A percentile compares a stretch with the other conserved stretches of the same genome.
Evolutionary conservation across 1,284 basidiomycete genomes (phyloP).

Genomic region (Sporisorium graminicola): DNA sequence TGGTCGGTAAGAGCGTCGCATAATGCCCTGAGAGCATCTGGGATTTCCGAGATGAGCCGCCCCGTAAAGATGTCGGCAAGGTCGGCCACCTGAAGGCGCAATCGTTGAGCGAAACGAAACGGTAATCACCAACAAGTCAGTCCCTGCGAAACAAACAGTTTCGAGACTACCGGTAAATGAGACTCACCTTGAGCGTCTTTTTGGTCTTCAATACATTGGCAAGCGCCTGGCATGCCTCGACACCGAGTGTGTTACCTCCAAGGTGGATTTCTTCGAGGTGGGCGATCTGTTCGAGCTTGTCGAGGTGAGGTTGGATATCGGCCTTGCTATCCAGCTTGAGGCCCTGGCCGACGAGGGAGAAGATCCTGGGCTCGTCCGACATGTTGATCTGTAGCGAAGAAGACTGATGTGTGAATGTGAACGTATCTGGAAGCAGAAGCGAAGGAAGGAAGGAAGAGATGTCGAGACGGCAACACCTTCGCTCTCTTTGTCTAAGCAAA

Average conservation of each 20-base stretch:
- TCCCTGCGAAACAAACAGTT: neutral
- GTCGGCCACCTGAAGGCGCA: constrained; percentile 83
- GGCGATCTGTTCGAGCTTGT: constrained; percentile 76
- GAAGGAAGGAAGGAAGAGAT: constrained; percentile 1
- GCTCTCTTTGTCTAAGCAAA: neutral
- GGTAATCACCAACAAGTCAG: neutral
- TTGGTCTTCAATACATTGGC: constrained; percentile 83
- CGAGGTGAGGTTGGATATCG: constrained; percentile 81
- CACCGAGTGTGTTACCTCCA: constrained; percentile 95
- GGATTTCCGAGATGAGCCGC: constrained; percentile 94
- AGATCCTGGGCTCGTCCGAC: constrained; percentile 45
- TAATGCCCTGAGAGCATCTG: constrained; percentile 86
- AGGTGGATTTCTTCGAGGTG: constrained; percentile 85
- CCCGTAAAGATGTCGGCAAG: constrained; percentile 99
- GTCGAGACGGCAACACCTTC: neutral
- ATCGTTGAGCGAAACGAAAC: neutral
- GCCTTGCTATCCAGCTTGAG: constrained; percentile 85
- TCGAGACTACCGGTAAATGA: neutral
- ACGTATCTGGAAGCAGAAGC: neutral
- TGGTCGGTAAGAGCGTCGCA: constrained; percentile 87
- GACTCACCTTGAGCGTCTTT: constrained; percentile 78
- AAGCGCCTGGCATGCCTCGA: constrained; percentile 88
- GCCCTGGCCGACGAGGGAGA: constrained; percentile 67
- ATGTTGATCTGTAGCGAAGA: constrained; percentile 10
- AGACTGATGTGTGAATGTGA: neutral